Base-by-base conservation (phyloP, 2,329 filamentous ascomycete species). In the Neurospora sp. region DNA sequence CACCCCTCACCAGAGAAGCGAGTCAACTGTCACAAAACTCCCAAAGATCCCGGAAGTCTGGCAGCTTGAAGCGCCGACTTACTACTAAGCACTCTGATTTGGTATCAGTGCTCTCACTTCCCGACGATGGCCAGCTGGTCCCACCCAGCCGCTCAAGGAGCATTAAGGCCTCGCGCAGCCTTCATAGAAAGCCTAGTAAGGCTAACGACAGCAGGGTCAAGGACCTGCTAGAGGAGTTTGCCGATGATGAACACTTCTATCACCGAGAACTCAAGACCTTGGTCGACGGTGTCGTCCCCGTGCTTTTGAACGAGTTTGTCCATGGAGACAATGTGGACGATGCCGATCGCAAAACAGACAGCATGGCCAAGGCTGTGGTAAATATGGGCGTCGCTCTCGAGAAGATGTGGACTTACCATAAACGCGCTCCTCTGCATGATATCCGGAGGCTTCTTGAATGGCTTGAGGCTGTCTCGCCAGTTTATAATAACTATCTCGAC, bases 41-140 rank as follows among this genome's bases (percentile, higher is more conserved):
- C 15, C 52, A 62, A 15, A 62, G 15, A 62, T 62, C 52, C 52
- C 52, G 15, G 13, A 85, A 82, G 72, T 71, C 85, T 1, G 85
- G 83, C 62, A 62, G 52, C 52, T 82, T 93, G 40, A 93, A 91
- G 78, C 87, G 93, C 73, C 89, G 91, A 71, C 85, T 97, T 46
- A 97, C 94, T 4, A 97, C 94, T 4, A 97, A 92, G 71, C 94
- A 98, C 80, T 93, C 93, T 17, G 96, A 99, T 79, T 84, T 99
- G 33, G 93, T 99, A 46, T 98, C 96, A 0, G 93, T 97, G 2
- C 84, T 99, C 9, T 98, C 94, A 0, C 81, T 93, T 71, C 89
- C 90, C 0, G 84, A 89, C 71, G 82, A 88, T 70, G 80, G 80
- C 42, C 80, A 82, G 36, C 81, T 87, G 40, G 58, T 73, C 6